Conservation (phyloP, 2,329 filamentous ascomycete genomes). For the Fusarium chaquense region DNA sequence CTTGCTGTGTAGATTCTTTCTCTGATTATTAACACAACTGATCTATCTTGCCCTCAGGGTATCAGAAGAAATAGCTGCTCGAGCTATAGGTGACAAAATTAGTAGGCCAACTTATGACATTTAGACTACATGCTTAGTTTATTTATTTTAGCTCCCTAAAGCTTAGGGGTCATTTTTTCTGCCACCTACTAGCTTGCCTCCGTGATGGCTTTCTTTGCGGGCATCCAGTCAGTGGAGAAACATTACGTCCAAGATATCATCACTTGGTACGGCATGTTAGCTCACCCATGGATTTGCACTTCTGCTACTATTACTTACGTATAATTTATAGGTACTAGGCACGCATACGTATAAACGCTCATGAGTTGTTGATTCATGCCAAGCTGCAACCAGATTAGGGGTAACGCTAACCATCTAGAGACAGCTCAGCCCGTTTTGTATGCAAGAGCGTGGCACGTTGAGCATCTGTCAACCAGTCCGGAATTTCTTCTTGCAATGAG, state of each 20-base stretch:
- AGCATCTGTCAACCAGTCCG: background rate
- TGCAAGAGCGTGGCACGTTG: slow-evolving; percentile 11
- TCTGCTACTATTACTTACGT: background rate
- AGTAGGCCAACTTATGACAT: no score
- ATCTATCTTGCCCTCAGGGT: background rate
- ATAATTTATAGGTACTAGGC: background rate
- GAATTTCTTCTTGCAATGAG: background rate
- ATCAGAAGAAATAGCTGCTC: no score
- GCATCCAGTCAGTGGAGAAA: background rate
- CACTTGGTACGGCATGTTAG: background rate
- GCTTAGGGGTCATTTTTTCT: no score
- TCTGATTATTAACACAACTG: background rate
- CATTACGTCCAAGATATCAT: background rate
- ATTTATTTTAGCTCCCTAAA: no score
- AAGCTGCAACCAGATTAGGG: slow-evolving; percentile 2
- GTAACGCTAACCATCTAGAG: slow-evolving; percentile 20
- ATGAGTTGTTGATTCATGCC: slow-evolving; percentile 8
- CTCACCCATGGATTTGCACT: background rate
- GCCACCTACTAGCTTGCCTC: no score
- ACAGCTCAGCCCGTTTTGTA: slow-evolving; percentile 18
- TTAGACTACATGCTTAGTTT: no score
- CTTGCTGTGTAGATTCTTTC: background rate
- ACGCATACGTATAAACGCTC: background rate
- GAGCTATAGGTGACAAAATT: no score
- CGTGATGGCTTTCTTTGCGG: background rate